These are phyloP conservation scores for Fragilariopsis cylindrus DNA, from an alignment of 108 stramenopile genomes.

Conservation along the genomic window DNA sequence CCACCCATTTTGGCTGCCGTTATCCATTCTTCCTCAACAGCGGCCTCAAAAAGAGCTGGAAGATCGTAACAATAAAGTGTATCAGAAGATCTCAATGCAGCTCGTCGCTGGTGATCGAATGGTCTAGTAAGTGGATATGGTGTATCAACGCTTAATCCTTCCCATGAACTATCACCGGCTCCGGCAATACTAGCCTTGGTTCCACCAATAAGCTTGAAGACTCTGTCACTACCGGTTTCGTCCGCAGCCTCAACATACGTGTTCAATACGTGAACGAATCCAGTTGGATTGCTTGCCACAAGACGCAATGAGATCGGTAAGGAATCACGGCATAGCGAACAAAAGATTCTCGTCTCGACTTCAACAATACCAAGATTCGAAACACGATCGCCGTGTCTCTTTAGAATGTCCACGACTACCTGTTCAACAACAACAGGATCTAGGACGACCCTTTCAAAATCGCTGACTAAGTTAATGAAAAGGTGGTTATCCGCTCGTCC, in stretches of 20 bases:
- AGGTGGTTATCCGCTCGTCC: slow-evolving; percentile 88
- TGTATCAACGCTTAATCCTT: slow-evolving; percentile 73
- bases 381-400: slow-evolving; percentile 83
- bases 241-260: slow-evolving; percentile 94
- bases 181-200: slow-evolving; percentile 81
- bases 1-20: slow-evolving; percentile 48
- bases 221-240: slow-evolving; percentile 58
- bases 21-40: slow-evolving; percentile 86
- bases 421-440: slow-evolving; percentile 87
- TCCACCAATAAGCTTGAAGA: slow-evolving; percentile 88
- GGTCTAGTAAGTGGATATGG: slow-evolving; percentile 93
- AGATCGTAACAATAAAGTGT: slow-evolving; percentile 96
- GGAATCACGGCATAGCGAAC: slow-evolving; percentile 69
- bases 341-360: slow-evolving; percentile 93
- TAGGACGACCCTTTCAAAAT: slow-evolving; percentile 79
- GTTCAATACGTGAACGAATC: slow-evolving; percentile 93
- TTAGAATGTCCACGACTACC: slow-evolving; percentile 84
- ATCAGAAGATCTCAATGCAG: slow-evolving; percentile 84
- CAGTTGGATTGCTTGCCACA: slow-evolving; percentile 96
- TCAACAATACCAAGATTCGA: slow-evolving; percentile 88
- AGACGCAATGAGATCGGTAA: slow-evolving; percentile 90
- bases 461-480: slow-evolving; percentile 93
- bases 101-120: slow-evolving; percentile 90
- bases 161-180: slow-evolving; percentile 89
- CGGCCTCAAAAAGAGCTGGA: slow-evolving; percentile 94